Conservation (phyloP, 139 green algal genomes). For the Bryopsis sp. region DNA sequence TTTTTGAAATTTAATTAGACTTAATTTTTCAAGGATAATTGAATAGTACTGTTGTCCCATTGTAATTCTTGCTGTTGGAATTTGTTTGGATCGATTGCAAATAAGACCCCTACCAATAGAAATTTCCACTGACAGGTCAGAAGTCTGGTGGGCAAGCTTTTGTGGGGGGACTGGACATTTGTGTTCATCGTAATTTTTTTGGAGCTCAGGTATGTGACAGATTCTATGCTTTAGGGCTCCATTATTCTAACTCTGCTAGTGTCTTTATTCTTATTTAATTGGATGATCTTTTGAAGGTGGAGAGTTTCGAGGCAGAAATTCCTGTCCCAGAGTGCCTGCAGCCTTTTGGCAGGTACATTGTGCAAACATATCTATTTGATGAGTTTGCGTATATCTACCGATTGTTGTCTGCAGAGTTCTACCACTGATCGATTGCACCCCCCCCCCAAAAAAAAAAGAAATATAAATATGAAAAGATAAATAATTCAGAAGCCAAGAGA, state of each 20-base stretch:
- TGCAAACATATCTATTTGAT: slow-evolving; percentile 12
- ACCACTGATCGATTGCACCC: too few relatives aligned
- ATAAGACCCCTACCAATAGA: not conserved
- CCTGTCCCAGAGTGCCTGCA: slow-evolving; percentile 32
- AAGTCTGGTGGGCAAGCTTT: slow-evolving; percentile 93
- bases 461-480: too few relatives aligned
- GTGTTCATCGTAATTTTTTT: slow-evolving; percentile 96
- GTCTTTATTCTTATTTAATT: not conserved
- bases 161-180: slow-evolving; percentile 85
- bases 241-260: not conserved
- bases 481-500: too few relatives aligned
- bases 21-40: too few relatives aligned
- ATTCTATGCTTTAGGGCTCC: not conserved
- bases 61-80: too few relatives aligned
- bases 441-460: too few relatives aligned
- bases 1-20: too few relatives aligned
- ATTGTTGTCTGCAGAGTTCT: too few relatives aligned
- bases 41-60: too few relatives aligned
- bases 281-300: slow-evolving; percentile 49
- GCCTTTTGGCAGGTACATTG: not conserved
- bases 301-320: slow-evolving; percentile 89
- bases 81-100: not conserved
- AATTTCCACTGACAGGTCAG: slow-evolving; percentile 40
- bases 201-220: slow-evolving; percentile 62
- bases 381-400: too few relatives aligned